Conservation (phyloP, 2,329 filamentous ascomycete species). For the Simplicillium aogashimaense region DNA sequence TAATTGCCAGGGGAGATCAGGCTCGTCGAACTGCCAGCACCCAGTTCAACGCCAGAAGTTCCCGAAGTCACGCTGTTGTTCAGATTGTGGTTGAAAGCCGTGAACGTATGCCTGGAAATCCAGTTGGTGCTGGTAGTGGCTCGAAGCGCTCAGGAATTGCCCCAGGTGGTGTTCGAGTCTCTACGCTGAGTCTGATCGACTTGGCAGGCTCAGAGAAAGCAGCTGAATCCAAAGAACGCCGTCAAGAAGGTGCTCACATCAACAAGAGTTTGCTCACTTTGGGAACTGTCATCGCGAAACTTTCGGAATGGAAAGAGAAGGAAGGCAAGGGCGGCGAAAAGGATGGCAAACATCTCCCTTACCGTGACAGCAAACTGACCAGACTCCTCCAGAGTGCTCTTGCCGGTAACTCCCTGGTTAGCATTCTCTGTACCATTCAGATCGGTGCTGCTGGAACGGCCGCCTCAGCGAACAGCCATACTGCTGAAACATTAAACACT, state of each 20-base stretch:
- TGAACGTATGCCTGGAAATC: conserved; percentile 58
- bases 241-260: conserved; percentile 93
- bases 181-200: conserved; percentile 91
- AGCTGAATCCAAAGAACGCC: conserved; percentile 86
- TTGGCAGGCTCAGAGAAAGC: conserved; percentile 93
- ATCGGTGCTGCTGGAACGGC: conserved; percentile 67
- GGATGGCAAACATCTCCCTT: conserved; percentile 86
- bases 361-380: conserved; percentile 95
- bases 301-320: conserved; percentile 86
- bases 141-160: conserved; percentile 61
- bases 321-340: conserved; percentile 63
- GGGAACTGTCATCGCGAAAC: conserved; percentile 84
- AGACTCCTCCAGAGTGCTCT: conserved; percentile 84
- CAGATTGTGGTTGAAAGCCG: conserved; percentile 97
- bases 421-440: conserved; percentile 94
- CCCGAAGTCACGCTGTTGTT: conserved; percentile 94
- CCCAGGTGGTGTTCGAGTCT: conserved; percentile 88
- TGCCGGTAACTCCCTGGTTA: conserved; percentile 88
- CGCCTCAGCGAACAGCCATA: conserved; percentile 64
- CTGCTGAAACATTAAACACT: conserved; percentile 85
- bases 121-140: conserved; percentile 20
- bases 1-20: conserved; percentile 90
- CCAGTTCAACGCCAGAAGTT: conserved; percentile 94
- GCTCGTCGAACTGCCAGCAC: conserved; percentile 86
- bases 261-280: conserved; percentile 95